Evolutionary conservation across 2,329 filamentous ascomycete genomes (phyloP).

Genomic region (Fusarium citri): DNA sequence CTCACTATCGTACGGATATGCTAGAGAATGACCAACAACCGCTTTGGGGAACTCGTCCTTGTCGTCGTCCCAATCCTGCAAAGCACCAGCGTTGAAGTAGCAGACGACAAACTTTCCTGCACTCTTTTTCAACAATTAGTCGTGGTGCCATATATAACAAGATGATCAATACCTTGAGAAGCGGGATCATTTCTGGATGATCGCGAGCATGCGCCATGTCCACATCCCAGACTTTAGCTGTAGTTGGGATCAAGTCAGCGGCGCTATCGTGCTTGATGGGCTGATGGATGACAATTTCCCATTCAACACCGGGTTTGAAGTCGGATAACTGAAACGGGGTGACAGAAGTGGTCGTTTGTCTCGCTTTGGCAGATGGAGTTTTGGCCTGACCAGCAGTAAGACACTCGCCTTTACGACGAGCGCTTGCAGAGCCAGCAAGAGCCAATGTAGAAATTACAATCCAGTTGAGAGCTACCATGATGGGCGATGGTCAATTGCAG

Average conservation of each 20-base stretch:
- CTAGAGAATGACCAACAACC: conserved; percentile 43
- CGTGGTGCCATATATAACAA: too few relatives aligned
- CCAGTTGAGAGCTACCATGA: conserved; percentile 36
- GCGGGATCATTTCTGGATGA: conserved; percentile 45
- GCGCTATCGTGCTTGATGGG: conserved; percentile 46
- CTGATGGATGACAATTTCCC: conserved; percentile 49
- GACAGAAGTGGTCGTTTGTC: not conserved
- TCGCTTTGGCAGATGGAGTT: conserved; percentile 11
- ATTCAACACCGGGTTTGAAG: conserved; percentile 48
- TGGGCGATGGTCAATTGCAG: not conserved
- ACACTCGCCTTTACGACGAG: conserved; percentile 25
- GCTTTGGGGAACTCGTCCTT: conserved; percentile 41
- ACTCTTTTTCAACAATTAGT: conserved; percentile 15
- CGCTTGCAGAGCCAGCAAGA: conserved; percentile 25
- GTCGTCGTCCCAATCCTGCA: conserved; percentile 48
- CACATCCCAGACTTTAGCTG: conserved; percentile 49
- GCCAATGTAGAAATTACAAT: conserved; percentile 30
- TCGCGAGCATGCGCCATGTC: conserved; percentile 47
- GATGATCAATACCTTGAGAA: conserved; percentile 44
- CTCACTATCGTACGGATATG: conserved; percentile 42
- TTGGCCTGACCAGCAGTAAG: conserved; percentile 8
- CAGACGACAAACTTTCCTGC: conserved; percentile 50
- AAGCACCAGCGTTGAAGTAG: conserved; percentile 51
- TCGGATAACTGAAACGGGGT: conserved; percentile 8
- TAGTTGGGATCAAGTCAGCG: conserved; percentile 43